Conservation (phyloP, 768 basidiomycete species). For the Termitomyces eurrhizus region DNA sequence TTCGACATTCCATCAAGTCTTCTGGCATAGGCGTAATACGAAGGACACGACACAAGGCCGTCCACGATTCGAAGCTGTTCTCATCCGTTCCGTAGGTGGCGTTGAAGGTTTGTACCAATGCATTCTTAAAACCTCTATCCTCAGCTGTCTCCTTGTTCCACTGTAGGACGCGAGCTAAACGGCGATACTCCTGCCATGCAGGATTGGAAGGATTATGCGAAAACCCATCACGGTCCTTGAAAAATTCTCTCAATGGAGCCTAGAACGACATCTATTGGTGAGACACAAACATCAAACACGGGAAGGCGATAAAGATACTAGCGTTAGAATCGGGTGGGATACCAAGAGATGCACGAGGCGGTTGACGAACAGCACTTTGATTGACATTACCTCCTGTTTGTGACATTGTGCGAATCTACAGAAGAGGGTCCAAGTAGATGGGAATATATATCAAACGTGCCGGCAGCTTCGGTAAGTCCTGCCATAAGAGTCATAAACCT, state of each 20-base stretch:
- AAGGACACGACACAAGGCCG: constrained; percentile 23
- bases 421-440: background rate
- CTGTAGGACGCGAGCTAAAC: constrained; percentile 15
- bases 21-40: constrained; percentile 23
- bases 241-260: constrained; percentile 15
- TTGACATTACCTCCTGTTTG: background rate
- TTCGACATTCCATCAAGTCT: constrained; percentile 20
- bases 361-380: background rate
- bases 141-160: constrained; percentile 16
- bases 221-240: constrained; percentile 18
- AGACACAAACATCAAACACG: too few relatives aligned
- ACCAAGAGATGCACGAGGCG: too few relatives aligned
- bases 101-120: constrained; percentile 30
- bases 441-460: background rate
- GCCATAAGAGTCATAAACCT: background rate
- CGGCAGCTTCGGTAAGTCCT: background rate
- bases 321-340: background rate
- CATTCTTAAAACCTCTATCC: constrained; percentile 23
- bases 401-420: background rate
- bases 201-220: constrained; percentile 17
- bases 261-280: background rate
- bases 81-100: constrained; percentile 28
- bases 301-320: background rate
- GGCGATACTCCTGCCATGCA: constrained; percentile 23
- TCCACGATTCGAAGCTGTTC: constrained; percentile 25